These are phyloP conservation scores for Parietichytrium sp. DNA, from an alignment of 108 stramenopile species.

Conservation along the genomic window DNA sequence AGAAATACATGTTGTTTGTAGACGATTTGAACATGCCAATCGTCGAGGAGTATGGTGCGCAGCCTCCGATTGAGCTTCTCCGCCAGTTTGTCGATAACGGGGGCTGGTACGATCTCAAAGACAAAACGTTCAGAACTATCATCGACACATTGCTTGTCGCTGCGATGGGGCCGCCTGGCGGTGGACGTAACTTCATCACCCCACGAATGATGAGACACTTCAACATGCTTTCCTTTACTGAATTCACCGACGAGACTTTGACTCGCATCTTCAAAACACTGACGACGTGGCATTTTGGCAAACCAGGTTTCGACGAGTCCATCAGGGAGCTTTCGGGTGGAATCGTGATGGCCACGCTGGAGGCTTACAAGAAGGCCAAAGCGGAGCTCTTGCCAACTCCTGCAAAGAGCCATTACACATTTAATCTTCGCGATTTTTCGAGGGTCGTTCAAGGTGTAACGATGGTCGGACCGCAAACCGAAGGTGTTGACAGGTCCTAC, in stretches of 20 bases:
- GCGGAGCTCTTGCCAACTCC: constrained; percentile 63
- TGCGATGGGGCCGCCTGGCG: constrained; percentile 73
- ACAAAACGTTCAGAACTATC: constrained; percentile 58
- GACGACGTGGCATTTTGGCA: constrained; percentile 43
- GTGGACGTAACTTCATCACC: constrained; percentile 65
- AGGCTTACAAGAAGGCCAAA: constrained; percentile 57
- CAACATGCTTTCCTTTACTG: constrained; percentile 64
- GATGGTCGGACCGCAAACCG: constrained; percentile 51
- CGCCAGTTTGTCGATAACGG: constrained; percentile 67
- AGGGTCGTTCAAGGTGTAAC: constrained; percentile 68
- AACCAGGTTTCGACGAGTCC: constrained; percentile 45
- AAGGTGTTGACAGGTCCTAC: constrained; percentile 23
- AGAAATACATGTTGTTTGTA: constrained; percentile 60
- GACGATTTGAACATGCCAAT: constrained; percentile 67
- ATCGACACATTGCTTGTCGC: constrained; percentile 60
- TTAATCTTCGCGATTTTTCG: constrained; percentile 69
- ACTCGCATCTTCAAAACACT: constrained; percentile 63
- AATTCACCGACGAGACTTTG: constrained; percentile 65
- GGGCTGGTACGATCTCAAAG: constrained; percentile 70
- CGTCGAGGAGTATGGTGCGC: constrained; percentile 61
- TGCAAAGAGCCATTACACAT: constrained; percentile 70
- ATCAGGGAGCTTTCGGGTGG: constrained; percentile 26
- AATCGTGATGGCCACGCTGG: constrained; percentile 63
- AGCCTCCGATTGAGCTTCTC: constrained; percentile 70
- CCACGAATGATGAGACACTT: constrained; percentile 70